Conservation (phyloP, 768 basidiomycete genomes). For the Mrakia hoshinonis region DNA sequence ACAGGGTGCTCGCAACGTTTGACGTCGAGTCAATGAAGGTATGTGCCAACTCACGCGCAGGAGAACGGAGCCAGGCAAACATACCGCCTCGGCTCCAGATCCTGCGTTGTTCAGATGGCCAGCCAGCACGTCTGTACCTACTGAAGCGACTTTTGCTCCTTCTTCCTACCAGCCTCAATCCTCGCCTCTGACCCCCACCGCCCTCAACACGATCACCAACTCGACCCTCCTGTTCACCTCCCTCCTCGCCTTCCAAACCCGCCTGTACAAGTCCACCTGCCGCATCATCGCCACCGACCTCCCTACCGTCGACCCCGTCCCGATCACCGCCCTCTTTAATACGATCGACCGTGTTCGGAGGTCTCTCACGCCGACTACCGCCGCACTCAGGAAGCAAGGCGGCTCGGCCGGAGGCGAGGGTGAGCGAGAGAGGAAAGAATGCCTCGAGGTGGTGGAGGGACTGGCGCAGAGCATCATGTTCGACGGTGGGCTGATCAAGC, state of each 20-base stretch:
- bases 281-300: not conserved
- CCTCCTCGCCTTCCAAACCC: slow-evolving; percentile 1
- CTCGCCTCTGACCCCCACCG: not conserved
- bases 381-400: not conserved
- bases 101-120: too few relatives aligned
- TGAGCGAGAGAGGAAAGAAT: not conserved
- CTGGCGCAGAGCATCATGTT: not conserved
- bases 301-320: not conserved
- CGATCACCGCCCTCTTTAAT: not conserved
- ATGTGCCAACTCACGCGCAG: too few relatives aligned
- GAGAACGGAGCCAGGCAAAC: too few relatives aligned
- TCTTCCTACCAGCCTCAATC: not conserved
- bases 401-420: not conserved
- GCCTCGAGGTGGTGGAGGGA: not conserved
- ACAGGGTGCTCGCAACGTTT: slow-evolving; percentile 1
- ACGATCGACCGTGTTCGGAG: not conserved
- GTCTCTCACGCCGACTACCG: not conserved
- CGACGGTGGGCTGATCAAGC: slow-evolving; percentile 1
- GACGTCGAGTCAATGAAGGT: not conserved
- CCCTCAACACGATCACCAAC: not conserved
- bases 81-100: not conserved
- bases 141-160: not conserved
- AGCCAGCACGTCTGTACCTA: too few relatives aligned
- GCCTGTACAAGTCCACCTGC: not conserved
- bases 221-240: not conserved